Conservation (phyloP, 106 monocot species). For the Platanthera guangdongensis region DNA sequence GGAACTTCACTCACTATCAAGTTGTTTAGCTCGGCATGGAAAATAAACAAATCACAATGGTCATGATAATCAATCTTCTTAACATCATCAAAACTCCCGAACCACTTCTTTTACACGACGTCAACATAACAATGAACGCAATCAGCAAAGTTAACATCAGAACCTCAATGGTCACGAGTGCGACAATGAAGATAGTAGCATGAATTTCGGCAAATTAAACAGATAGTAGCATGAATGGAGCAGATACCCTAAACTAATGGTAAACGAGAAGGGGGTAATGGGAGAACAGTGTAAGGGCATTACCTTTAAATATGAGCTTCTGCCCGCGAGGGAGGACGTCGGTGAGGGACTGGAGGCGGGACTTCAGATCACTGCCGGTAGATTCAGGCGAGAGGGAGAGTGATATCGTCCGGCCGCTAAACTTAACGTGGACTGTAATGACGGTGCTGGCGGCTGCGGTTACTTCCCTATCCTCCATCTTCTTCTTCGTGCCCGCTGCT, state of each 20-base stretch:
- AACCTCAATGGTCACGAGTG: slow-evolving; percentile 25
- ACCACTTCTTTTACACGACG: slow-evolving; percentile 23
- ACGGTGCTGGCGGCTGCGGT: background rate
- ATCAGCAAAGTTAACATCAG: slow-evolving; percentile 23
- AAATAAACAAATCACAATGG: slow-evolving; percentile 24
- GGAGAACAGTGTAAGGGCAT: background rate
- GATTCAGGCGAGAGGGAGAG: slow-evolving; percentile 37
- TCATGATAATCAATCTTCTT: slow-evolving; percentile 12
- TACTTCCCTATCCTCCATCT: slow-evolving; percentile 5
- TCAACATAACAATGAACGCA: slow-evolving; percentile 33
- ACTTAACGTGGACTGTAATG: slow-evolving; percentile 66
- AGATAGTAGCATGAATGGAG: too few relatives aligned
- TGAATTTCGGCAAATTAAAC: too few relatives aligned
- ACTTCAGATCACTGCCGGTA: slow-evolving; percentile 55
- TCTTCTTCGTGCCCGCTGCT: background rate
- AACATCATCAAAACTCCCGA: slow-evolving; percentile 16
- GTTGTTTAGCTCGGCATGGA: slow-evolving; percentile 33
- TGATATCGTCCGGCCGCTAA: slow-evolving; percentile 57
- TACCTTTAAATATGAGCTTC: slow-evolving; percentile 91
- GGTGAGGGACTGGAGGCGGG: slow-evolving; percentile 76
- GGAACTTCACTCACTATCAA: slow-evolving; percentile 21
- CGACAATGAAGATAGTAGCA: slow-evolving; percentile 31
- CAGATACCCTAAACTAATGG: background rate
- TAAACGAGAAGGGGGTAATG: background rate
- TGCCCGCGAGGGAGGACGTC: slow-evolving; percentile 89